Base-by-base conservation (phyloP, 345 rosid species). In the Pugionium dolabratum region DNA sequence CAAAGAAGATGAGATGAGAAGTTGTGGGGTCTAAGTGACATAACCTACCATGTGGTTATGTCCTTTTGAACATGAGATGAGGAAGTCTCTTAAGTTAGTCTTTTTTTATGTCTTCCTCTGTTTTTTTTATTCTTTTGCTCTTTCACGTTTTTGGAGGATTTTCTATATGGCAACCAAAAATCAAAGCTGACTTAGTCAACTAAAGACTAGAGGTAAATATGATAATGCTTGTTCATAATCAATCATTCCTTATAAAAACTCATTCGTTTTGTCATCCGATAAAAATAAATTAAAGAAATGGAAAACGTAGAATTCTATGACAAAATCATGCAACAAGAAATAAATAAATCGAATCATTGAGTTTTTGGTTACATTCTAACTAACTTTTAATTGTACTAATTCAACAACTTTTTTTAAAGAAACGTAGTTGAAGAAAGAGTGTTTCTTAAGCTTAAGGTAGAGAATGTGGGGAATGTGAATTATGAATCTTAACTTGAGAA, bases 41-140 rank as follows among this genome's bases (percentile, higher is more conserved):
- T 67, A 74, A 75, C 71, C 75, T 51, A 71, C 72, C 79, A 75
- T 70, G 79, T 75, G 75, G 59, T 55, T 10, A 55, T 78, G 76
- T 74, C 73, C 63, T 63, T 59, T 47, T 60, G 62, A 77, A 69
- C 67, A 66, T 70, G 54, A 68, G 40, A 64, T 66, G 64, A 59
- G 54, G 72, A 73, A 73, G 54, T 42, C 66, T 72, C 66, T 64
- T 64, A 42, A 72, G 56, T 66, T 59, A 66, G 43, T 56, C 28
- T 8, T 8, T 31, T 40, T 56, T 42, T 64, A 32, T 64, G 69
- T 71, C 75, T 55, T 55, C 63, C 63, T 63, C 47, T 26, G 63
- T 60, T 62, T 33, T 41, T 41, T 49, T 42, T 27, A 29, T 54
- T 62, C 29, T 11, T 59, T 67, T 74, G 65, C 48, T 57, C 75